Percentiles rank a stretch among this genome's conserved stretches.
These are phyloP conservation scores for Lomentospora prolificans DNA, from an alignment of 2,329 filamentous ascomycete species.

Conservation along the genomic window DNA sequence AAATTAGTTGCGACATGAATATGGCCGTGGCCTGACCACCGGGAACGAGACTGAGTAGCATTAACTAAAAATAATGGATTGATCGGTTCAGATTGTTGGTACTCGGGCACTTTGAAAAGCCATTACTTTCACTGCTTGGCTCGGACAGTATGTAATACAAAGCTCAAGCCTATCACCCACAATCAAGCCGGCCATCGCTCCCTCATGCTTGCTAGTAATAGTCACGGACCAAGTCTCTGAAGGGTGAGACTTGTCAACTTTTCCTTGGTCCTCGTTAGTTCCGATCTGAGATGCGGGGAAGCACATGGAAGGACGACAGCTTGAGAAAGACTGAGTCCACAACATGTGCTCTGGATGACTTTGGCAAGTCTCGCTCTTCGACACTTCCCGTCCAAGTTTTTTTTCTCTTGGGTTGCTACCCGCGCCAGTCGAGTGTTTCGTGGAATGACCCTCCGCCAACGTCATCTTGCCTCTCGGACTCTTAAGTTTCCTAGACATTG, in stretches of 20 bases:
- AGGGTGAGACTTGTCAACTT: not conserved
- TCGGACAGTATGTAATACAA: too few species aligned
- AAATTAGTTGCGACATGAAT: not conserved
- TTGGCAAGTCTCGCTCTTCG: not conserved
- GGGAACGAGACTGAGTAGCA: not conserved
- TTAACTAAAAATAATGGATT: not conserved
- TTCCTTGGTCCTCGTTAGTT: not conserved
- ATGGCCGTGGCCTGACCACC: not conserved
- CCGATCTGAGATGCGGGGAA: conserved; percentile 1
- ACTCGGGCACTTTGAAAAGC: not conserved
- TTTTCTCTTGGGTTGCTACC: too few species aligned
- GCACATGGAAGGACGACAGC: not conserved
- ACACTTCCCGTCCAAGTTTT: too few species aligned
- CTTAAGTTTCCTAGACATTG: too few species aligned
- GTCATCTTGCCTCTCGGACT: conserved; percentile 7
- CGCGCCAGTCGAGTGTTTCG: not conserved
- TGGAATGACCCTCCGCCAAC: conserved; percentile 1
- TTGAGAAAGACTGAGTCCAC: too few species aligned
- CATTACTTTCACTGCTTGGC: too few species aligned
- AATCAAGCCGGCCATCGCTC: not conserved
- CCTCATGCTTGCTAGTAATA: not conserved
- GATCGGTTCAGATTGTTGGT: not conserved
- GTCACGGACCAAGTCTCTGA: not conserved
- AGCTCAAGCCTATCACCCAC: too few species aligned
- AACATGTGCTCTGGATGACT: too few species aligned